Evolutionary conservation across 192 early-diverging fungal species (phyloP).

Genomic region (Coemansia sp.): DNA sequence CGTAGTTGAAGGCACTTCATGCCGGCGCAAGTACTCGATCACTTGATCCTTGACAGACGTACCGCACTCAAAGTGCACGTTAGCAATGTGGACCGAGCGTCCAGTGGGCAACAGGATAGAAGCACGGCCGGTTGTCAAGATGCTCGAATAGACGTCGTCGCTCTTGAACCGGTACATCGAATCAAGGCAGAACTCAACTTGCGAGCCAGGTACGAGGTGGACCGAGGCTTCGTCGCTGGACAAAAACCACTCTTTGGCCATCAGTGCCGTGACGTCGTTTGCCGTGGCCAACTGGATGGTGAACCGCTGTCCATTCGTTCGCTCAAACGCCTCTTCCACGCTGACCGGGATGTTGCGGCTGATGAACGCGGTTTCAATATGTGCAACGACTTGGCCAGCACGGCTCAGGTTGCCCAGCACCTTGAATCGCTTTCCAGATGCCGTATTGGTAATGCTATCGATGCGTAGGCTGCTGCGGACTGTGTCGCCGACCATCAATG

Average conservation of each 20-base stretch:
- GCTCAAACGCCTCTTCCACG: constrained; percentile 75
- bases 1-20: constrained; percentile 68
- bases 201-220: constrained; percentile 58
- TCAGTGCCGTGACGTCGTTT: constrained; percentile 82
- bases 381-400: too few relatives aligned
- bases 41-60: constrained; percentile 81
- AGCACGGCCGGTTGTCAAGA: constrained; percentile 70
- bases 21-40: constrained; percentile 78
- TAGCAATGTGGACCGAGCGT: constrained; percentile 71
- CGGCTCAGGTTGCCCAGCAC: too few relatives aligned
- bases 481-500: too few relatives aligned
- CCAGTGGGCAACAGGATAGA: constrained; percentile 62
- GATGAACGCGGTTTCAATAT: too few relatives aligned
- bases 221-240: constrained; percentile 11
- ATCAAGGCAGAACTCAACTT: constrained; percentile 79
- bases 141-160: constrained; percentile 63
- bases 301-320: constrained; percentile 68
- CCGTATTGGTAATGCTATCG: too few relatives aligned
- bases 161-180: constrained; percentile 68
- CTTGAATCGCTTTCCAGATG: too few relatives aligned
- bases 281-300: constrained; percentile 64
- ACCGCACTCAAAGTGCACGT: constrained; percentile 72
- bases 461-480: too few relatives aligned
- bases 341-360: too few relatives aligned
- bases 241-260: constrained; percentile 84